Conservation (phyloP, 164 flowering plant species). For the Echeveria elegans region DNA sequence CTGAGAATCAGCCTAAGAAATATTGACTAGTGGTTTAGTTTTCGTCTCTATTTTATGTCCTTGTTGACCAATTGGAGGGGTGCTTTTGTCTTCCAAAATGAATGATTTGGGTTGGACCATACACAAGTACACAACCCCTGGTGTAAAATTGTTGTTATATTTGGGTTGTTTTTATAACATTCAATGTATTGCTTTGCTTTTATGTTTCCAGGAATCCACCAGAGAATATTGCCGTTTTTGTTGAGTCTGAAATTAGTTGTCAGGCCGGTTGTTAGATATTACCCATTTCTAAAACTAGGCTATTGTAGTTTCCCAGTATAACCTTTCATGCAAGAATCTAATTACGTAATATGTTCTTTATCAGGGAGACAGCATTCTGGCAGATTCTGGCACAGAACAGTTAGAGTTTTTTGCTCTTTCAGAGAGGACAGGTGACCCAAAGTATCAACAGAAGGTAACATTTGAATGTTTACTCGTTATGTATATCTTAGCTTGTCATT, state of each 20-base stretch:
- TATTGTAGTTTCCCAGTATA: neutral
- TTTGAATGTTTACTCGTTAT: neutral
- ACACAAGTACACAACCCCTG: neutral
- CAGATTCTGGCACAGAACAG: slow-evolving; percentile 98
- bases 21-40: neutral
- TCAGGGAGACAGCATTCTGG: slow-evolving; percentile 84
- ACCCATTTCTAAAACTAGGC: neutral
- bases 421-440: slow-evolving; percentile 87
- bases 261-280: neutral
- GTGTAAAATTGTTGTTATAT: neutral
- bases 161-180: neutral
- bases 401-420: slow-evolving; percentile 95
- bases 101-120: neutral
- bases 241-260: neutral
- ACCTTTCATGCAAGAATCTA: neutral
- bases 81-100: neutral
- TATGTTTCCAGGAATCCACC: neutral
- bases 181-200: neutral
- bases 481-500: neutral
- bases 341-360: neutral
- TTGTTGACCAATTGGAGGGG: neutral
- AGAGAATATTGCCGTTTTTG: neutral
- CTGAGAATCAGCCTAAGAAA: too few relatives aligned
- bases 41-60: neutral
- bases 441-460: slow-evolving; percentile 79